Base-by-base conservation (phyloP, 164 flowering plant genomes). In the Magnolia officinalis region DNA sequence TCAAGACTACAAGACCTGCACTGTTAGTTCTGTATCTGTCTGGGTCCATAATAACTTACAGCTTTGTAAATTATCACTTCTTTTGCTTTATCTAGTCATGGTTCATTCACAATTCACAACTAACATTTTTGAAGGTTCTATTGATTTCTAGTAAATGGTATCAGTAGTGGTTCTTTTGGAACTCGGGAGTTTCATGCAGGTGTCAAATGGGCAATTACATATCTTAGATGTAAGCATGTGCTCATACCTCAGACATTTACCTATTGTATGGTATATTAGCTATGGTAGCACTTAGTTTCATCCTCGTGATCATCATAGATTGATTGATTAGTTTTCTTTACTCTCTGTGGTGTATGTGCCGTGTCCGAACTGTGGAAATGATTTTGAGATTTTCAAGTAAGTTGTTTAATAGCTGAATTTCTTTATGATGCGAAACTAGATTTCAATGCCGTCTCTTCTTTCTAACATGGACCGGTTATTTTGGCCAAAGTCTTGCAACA, bases 341-440 rank as follows among this genome's bases (percentile, higher is more conserved):
- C 26, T 73, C 50, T 65, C 45, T 81, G 49, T 82, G 79, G 24
- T 78, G 63, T 82, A 49, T 76, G 16, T 90, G 87, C 96, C 93
- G 98, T 95, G 98, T 79, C 97, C 95, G 18, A 95, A 90, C 84
- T 95, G 98, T 79, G 92, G 96, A 82, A 90, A 91, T 75, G 91
- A 87, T 1, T 91, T 95, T 81, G 93, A 93, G 83, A 85, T 89
- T 72, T 90, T 95, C 89, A 91, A 88, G 98, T 95, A 91, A 86
- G 92, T 21, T 61, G 68, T 23, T 52, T 23, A 13, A 9, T 29
- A 20, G 8, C 29, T 20, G 19, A 31, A 29, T 24, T n/a, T 73
- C 1, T 24, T 66, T 67, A 14, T 75, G 50, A 20, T 65, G 45
- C 0, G 13, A 65, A 68, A 64, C 49, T 31, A 20, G 59, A 6